These are phyloP conservation scores for Komagataella kurtzmanii DNA, from an alignment of 805 yeast genomes.

Conservation along the genomic window DNA sequence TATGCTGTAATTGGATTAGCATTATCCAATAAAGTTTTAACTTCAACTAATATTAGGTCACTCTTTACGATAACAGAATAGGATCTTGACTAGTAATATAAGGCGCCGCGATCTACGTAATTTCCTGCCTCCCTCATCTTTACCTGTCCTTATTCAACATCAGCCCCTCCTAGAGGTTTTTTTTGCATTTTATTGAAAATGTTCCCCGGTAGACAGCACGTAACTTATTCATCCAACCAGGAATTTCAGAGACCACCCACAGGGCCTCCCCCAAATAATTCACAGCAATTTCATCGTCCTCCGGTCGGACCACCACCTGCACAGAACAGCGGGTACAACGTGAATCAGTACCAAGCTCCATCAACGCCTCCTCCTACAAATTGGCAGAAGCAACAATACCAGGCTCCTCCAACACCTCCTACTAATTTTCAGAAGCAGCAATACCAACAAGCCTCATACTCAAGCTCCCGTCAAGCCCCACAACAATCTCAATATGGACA, in stretches of 20 bases:
- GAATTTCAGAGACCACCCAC: not conserved
- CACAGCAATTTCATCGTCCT: not conserved
- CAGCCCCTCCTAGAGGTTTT: not conserved
- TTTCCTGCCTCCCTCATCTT: not conserved
- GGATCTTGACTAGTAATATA: not conserved
- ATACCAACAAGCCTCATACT: not conserved
- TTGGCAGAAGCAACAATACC: not conserved
- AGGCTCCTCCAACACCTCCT: not conserved
- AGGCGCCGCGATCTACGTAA: not conserved
- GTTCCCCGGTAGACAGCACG: not conserved
- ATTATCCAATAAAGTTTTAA: not conserved
- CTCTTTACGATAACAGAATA: not conserved
- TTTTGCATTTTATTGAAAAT: not conserved
- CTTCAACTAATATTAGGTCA: not conserved
- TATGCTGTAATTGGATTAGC: slow-evolving; percentile 20
- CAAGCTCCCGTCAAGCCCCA: not conserved
- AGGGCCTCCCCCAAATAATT: not conserved
- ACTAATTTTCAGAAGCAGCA: not conserved
- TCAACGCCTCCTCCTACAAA: not conserved
- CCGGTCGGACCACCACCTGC: not conserved
- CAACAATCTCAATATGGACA: not conserved
- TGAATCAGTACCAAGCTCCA: not conserved
- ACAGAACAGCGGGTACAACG: not conserved
- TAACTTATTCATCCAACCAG: not conserved
- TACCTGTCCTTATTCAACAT: not conserved